These are phyloP conservation scores for Podospora tetraspora DNA, from an alignment of 495 filamentous ascomycete species.

Conservation along the genomic window DNA sequence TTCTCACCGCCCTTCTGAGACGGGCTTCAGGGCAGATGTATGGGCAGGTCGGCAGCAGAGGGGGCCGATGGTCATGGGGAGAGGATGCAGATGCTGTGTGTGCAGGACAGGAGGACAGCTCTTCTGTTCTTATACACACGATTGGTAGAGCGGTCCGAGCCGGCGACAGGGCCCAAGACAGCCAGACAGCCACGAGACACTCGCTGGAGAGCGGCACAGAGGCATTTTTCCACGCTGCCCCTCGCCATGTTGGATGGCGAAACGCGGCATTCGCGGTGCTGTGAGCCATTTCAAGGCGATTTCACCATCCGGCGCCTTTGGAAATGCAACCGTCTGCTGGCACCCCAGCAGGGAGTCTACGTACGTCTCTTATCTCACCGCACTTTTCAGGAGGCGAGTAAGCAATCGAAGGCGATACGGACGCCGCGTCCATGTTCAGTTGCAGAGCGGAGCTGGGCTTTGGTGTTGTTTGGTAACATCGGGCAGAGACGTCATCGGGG, in stretches of 20 bases:
- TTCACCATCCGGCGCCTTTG: background rate
- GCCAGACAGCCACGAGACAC: background rate
- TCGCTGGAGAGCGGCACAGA: background rate
- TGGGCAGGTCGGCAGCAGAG: background rate
- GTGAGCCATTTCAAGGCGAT: background rate
- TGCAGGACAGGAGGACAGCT: background rate
- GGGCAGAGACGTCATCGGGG: background rate
- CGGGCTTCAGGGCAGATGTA: constrained; percentile 1
- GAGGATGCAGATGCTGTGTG: constrained; percentile 4
- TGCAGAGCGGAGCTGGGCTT: background rate
- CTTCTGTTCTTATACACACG: constrained; percentile 12
- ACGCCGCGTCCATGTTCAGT: background rate
- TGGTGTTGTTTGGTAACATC: constrained; percentile 10
- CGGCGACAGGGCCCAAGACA: constrained; percentile 13
- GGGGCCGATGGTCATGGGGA: background rate
- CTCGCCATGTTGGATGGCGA: background rate
- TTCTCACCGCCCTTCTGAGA: constrained; percentile 30
- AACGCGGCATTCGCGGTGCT: background rate
- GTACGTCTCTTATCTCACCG: background rate
- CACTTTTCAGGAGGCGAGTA: background rate
- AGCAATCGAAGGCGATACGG: background rate
- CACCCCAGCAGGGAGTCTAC: background rate
- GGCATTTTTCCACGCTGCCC: background rate
- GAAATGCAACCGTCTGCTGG: background rate
- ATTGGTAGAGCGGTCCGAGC: constrained; percentile 13